Conservation (phyloP, 305 asterid genomes). For the Fraxinus sp. region DNA sequence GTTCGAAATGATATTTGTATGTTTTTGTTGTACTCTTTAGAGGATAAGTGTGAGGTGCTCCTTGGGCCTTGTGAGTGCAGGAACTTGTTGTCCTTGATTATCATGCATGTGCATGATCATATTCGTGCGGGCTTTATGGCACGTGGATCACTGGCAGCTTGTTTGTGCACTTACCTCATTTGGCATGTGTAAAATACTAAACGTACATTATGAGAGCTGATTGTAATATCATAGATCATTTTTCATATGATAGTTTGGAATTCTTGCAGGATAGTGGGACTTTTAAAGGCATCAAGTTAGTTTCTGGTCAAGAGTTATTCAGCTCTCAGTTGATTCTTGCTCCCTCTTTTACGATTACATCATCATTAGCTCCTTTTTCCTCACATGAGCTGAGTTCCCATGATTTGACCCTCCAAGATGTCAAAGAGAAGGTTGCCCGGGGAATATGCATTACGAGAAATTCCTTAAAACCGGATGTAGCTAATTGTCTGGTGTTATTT, state of each 20-base stretch:
- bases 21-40: background rate
- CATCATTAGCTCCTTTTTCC: slow-evolving; percentile 36
- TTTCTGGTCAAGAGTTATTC: slow-evolving; percentile 86
- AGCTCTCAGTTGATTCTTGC: slow-evolving; percentile 72
- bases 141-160: slow-evolving; percentile 13
- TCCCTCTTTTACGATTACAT: slow-evolving; percentile 55
- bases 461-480: slow-evolving; percentile 55
- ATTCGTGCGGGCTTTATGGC: slow-evolving; percentile 13
- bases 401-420: slow-evolving; percentile 33
- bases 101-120: slow-evolving; percentile 16
- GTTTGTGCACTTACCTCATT: slow-evolving; percentile 1
- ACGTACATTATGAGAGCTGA: background rate
- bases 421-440: slow-evolving; percentile 61
- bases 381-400: slow-evolving; percentile 28
- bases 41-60: background rate
- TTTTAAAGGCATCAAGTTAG: slow-evolving; percentile 77
- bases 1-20: slow-evolving; percentile 34
- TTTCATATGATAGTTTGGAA: slow-evolving; percentile 25
- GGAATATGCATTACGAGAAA: slow-evolving; percentile 73
- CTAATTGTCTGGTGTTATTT: slow-evolving; percentile 67
- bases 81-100: slow-evolving; percentile 13
- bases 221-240: background rate
- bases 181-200: slow-evolving; percentile 11
- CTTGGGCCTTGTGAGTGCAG: slow-evolving; percentile 13
- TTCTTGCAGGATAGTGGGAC: slow-evolving; percentile 55